Percentiles rank a stretch among this genome's conserved stretches.
phyloP scores from a whole-genome alignment of 2,329 filamentous ascomycete species.

The Pseudopithomyces maydicus region DNA sequence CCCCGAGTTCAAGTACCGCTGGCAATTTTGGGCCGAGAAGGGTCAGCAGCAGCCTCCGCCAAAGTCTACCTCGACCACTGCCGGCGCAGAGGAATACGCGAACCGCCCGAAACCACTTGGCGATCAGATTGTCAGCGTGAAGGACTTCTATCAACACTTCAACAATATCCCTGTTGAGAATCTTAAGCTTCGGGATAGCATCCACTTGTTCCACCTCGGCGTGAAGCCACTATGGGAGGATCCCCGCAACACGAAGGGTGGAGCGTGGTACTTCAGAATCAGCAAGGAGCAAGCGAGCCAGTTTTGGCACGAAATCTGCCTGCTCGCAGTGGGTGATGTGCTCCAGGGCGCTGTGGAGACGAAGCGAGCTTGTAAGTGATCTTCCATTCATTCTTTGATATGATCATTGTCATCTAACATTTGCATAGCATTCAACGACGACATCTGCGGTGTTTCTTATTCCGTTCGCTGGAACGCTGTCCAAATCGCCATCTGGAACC shows the following conservation, averaged over 20 bases:
- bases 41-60: slow-evolving; percentile 34
- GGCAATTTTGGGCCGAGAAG: slow-evolving; percentile 59
- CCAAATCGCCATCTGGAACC: slow-evolving; percentile 92
- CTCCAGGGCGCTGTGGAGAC: slow-evolving; percentile 73
- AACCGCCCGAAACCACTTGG: slow-evolving; percentile 52
- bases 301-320: slow-evolving; percentile 81
- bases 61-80: slow-evolving; percentile 19
- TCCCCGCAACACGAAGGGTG: slow-evolving; percentile 81
- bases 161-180: slow-evolving; percentile 78
- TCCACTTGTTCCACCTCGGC: slow-evolving; percentile 80
- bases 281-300: slow-evolving; percentile 73
- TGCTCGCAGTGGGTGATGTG: slow-evolving; percentile 82
- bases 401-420: slow-evolving; percentile 1
- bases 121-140: slow-evolving; percentile 52
- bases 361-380: slow-evolving; percentile 61
- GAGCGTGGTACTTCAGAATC: slow-evolving; percentile 91
- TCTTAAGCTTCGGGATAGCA: slow-evolving; percentile 68
- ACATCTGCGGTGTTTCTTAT: slow-evolving; percentile 84
- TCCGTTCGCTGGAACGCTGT: slow-evolving; percentile 88
- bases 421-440: slow-evolving; percentile 65
- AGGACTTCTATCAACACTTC: slow-evolving; percentile 57
- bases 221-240: slow-evolving; percentile 88
- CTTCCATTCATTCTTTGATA: slow-evolving; percentile 5
- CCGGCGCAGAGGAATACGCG: slow-evolving; percentile 46
- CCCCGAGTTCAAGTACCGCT: slow-evolving; percentile 57